Evolutionary conservation across 495 filamentous ascomycete species (phyloP).

Genomic region (Bacidia rubella): DNA sequence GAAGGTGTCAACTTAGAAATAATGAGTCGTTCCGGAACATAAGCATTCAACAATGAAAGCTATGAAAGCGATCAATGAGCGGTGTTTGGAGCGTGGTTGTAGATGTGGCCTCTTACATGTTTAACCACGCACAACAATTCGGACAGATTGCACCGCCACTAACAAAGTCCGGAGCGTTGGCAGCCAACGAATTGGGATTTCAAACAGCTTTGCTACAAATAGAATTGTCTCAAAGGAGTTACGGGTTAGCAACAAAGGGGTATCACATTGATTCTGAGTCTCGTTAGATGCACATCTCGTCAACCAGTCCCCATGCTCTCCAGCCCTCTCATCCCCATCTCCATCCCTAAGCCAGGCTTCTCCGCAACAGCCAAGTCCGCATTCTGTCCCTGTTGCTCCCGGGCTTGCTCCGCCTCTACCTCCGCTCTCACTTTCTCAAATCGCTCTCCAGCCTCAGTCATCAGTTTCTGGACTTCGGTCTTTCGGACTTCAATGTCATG

Average conservation of each 20-base stretch:
- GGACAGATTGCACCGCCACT: background rate
- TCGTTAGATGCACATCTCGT: too few relatives aligned
- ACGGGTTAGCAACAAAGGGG: too few relatives aligned
- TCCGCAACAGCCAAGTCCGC: background rate
- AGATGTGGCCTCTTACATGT: background rate
- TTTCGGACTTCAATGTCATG: conserved; percentile 58
- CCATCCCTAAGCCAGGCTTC: background rate
- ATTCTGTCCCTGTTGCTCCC: background rate
- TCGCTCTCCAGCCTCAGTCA: conserved; percentile 70
- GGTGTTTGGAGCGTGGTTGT: background rate
- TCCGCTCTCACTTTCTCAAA: conserved; percentile 51
- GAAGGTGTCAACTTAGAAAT: background rate
- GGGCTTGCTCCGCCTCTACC: conserved; percentile 24
- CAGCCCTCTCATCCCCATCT: conserved; percentile 3
- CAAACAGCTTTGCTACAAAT: background rate
- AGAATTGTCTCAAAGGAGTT: background rate
- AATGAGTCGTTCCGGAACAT: background rate
- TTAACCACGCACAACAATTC: background rate
- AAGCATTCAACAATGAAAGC: too few relatives aligned
- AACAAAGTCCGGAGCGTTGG: background rate
- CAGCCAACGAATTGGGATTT: too few relatives aligned
- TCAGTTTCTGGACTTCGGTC: conserved; percentile 63
- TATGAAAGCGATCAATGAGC: too few relatives aligned
- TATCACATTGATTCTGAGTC: too few relatives aligned
- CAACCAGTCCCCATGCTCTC: conserved; percentile 5